Percentiles rank a stretch among this genome's conserved stretches.
Evolutionary conservation across 2,329 filamentous ascomycete genomes (phyloP).

Genomic region (Arthroderma sp.): DNA sequence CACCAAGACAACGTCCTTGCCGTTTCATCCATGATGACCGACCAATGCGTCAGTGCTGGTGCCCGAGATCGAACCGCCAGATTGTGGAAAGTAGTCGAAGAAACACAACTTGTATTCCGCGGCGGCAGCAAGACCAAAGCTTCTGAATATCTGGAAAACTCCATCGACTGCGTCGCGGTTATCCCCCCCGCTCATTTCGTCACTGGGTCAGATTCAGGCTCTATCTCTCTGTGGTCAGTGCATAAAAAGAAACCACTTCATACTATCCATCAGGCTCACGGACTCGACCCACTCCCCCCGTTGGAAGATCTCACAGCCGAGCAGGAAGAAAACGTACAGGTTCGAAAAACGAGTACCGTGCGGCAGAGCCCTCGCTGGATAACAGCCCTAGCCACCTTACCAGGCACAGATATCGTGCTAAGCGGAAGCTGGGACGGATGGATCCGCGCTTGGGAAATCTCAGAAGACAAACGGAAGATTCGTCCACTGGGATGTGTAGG

Average conservation of each 20-base stretch:
- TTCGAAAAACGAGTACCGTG: constrained; percentile 30
- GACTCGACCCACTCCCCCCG: constrained; percentile 58
- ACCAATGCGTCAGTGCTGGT: constrained; percentile 83
- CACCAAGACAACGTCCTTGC: constrained; percentile 86
- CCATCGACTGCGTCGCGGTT: constrained; percentile 82
- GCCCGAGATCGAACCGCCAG: constrained; percentile 82
- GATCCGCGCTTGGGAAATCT: constrained; percentile 73
- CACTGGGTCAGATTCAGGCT: constrained; percentile 84
- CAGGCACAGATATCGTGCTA: constrained; percentile 79
- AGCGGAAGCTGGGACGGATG: constrained; percentile 91
- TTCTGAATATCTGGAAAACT: constrained; percentile 55
- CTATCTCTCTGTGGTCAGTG: constrained; percentile 72
- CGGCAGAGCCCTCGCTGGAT: constrained; percentile 68
- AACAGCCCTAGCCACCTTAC: constrained; percentile 72
- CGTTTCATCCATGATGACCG: constrained; percentile 68
- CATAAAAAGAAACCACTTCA: constrained; percentile 91
- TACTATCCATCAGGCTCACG: constrained; percentile 69
- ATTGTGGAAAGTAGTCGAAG: constrained; percentile 91
- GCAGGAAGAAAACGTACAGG: constrained; percentile 44
- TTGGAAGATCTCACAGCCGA: constrained; percentile 63
- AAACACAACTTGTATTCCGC: constrained; percentile 88
- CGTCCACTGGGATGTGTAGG: constrained; percentile 59
- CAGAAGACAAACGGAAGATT: constrained; percentile 67
- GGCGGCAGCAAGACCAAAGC: constrained; percentile 47
- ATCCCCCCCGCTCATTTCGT: constrained; percentile 85